These are phyloP conservation scores for Drechmeria coniospora DNA, from an alignment of 2,329 filamentous ascomycete species.

Conservation along the genomic window DNA sequence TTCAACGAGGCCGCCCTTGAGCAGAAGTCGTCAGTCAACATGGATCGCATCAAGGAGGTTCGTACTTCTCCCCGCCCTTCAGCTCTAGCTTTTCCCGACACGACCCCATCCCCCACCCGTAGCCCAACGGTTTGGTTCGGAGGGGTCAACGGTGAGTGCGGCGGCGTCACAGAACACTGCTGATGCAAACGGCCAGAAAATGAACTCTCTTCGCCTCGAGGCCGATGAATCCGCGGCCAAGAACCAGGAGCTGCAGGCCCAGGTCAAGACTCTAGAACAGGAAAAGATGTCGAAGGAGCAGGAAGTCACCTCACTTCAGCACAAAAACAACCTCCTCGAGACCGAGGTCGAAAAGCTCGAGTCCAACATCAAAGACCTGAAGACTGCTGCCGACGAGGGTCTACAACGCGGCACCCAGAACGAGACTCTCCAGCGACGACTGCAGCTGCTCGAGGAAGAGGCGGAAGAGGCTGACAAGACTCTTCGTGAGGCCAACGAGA, in stretches of 20 bases:
- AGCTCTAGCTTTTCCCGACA: constrained; percentile 13
- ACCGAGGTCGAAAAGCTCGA: constrained; percentile 87
- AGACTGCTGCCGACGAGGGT: constrained; percentile 73
- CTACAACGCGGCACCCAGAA: constrained; percentile 74
- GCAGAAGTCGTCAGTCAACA: constrained; percentile 36
- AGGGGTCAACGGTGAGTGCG: background rate
- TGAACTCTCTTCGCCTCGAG: constrained; percentile 88
- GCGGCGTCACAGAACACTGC: no score
- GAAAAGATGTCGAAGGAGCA: constrained; percentile 95
- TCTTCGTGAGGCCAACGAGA: constrained; percentile 92
- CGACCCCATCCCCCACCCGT: constrained; percentile 9
- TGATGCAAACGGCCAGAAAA: constrained; percentile 47
- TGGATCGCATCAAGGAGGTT: constrained; percentile 88
- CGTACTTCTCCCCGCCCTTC: constrained; percentile 23
- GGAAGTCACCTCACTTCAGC: constrained; percentile 88
- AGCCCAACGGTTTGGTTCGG: constrained; percentile 8
- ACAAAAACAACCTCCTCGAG: constrained; percentile 91
- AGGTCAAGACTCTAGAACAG: constrained; percentile 83
- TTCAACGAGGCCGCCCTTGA: no score
- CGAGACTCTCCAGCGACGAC: constrained; percentile 78
- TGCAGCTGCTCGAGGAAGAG: constrained; percentile 96
- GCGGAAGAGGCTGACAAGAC: constrained; percentile 94
- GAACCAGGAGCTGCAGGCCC: constrained; percentile 73
- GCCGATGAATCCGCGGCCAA: constrained; percentile 70
- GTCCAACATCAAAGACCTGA: constrained; percentile 65